Evolutionary conservation across 176 grass and related monocot species (phyloP), one percentile per base, ranked within the genome.

Genomic region (Cocos nucifera): DNA sequence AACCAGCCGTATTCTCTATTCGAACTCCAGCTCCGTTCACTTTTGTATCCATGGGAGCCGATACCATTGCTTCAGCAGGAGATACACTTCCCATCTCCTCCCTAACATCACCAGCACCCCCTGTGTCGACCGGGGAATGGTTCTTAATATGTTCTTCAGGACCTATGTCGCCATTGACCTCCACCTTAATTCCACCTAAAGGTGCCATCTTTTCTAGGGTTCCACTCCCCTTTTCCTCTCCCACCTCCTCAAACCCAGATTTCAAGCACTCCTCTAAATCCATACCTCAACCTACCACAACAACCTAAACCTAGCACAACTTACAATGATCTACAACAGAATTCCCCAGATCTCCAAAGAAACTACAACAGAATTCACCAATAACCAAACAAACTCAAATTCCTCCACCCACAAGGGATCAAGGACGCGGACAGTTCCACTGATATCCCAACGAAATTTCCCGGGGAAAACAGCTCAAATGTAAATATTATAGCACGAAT

Each of bases 1-100:
- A 67, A 30, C 55, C n/a, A 25, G 51, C 22, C 32, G 28, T 16
- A 78, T 64, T 50, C 67, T 78, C 80, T 51, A 67, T 58, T 69
- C 50, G 62, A 6, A 26, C 21, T 4, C 21, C 26, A 14, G 67
- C 12, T 0, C 52, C 25, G 44, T 56, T 68, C n/a, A 8, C 65
- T 4, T 35, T 39, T 26, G 53, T 26, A 56, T 25, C n/a, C 17
- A 17, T 53, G 4, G 17, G 65, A 10, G 44, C 50, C 14, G 8
- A 65, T 17, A 25, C 3, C 1, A 7, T 48, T 29, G 18, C 27
- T 68, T 68, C 65, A 39, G 9, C 52, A 30, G 52, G n/a, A 68
- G 8, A 68, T 20, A 23, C 65, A 56, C n/a, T 56, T 9, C 65
- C 63, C 9, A 4, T 56, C 15, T 27, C 66, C 44, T 59, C 57